Evolutionary conservation across 768 basidiomycete genomes (phyloP).

Genomic region (Phanerodontia chrysosporium): DNA sequence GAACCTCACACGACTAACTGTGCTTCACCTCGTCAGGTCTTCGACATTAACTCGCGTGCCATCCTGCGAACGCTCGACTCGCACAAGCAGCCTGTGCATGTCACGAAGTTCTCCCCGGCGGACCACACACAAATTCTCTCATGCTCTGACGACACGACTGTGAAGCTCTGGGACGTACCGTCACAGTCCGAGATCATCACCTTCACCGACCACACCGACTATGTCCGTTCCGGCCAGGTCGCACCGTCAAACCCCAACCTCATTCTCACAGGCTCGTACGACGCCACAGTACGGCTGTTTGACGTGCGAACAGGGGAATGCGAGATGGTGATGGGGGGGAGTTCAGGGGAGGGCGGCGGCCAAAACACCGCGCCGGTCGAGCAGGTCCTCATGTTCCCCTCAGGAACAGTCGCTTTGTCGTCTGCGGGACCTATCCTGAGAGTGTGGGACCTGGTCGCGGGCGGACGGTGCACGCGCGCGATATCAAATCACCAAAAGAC

Average conservation of each 20-base stretch:
- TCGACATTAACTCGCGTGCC: constrained; percentile 87
- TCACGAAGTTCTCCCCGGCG: constrained; percentile 84
- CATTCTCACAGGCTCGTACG: constrained; percentile 91
- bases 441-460: constrained; percentile 92
- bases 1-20: neutral
- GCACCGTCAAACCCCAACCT: constrained; percentile 79
- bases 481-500: constrained; percentile 99
- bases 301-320: constrained; percentile 81
- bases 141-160: constrained; percentile 94
- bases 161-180: constrained; percentile 92
- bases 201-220: constrained; percentile 87
- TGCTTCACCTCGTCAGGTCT: constrained; percentile 47
- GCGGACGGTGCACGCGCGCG: constrained; percentile 84
- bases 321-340: constrained; percentile 73
- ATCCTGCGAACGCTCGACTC: constrained; percentile 89
- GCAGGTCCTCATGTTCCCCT: constrained; percentile 88
- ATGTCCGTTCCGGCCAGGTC: constrained; percentile 90
- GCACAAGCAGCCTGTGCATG: constrained; percentile 96
- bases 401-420: constrained; percentile 80
- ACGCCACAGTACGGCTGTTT: constrained; percentile 83
- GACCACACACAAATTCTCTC: constrained; percentile 84
- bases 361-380: constrained; percentile 68
- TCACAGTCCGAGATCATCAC: constrained; percentile 77
- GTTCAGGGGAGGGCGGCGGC: constrained; percentile 24
- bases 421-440: constrained; percentile 90